Conservation (phyloP, 1,284 basidiomycete genomes). For the Caloboletus inedulis region DNA sequence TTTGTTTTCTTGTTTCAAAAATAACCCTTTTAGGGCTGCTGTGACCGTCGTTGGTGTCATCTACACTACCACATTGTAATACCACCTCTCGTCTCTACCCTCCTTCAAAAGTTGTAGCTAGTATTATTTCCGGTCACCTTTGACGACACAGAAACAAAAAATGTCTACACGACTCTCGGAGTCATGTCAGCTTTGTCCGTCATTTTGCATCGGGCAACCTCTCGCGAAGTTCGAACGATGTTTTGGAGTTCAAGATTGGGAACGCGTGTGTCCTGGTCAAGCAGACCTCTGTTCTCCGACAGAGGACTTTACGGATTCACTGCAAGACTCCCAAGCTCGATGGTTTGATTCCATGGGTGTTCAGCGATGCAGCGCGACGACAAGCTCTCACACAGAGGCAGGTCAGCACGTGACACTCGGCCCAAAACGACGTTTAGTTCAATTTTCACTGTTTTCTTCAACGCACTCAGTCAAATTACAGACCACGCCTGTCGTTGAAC, state of each 20-base stretch:
- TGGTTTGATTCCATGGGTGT: background rate
- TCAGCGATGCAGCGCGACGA: no score
- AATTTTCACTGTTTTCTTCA: slow-evolving; percentile 10
- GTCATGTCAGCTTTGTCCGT: no score
- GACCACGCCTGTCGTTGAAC: slow-evolving; percentile 25
- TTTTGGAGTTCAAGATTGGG: background rate
- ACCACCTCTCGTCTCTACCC: no score
- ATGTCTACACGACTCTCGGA: no score
- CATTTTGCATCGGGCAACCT: background rate
- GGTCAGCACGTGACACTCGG: slow-evolving; percentile 4
- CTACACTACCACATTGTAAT: no score
- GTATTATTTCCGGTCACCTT: background rate
- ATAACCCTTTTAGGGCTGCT: no score
- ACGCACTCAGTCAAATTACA: slow-evolving; percentile 56
- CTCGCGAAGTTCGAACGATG: no score
- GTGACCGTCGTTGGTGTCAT: no score
- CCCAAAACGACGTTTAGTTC: slow-evolving; percentile 14
- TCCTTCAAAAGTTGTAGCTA: no score
- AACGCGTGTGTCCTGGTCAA: background rate
- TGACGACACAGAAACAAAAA: no score
- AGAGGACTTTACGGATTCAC: background rate
- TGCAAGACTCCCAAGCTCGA: background rate
- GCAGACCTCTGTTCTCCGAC: no score
- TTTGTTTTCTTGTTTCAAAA: no score
- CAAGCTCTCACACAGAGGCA: background rate